Evolutionary conservation across 371 early-diverging fungal genomes (phyloP).

Genomic region (Entomophthora muscae): DNA sequence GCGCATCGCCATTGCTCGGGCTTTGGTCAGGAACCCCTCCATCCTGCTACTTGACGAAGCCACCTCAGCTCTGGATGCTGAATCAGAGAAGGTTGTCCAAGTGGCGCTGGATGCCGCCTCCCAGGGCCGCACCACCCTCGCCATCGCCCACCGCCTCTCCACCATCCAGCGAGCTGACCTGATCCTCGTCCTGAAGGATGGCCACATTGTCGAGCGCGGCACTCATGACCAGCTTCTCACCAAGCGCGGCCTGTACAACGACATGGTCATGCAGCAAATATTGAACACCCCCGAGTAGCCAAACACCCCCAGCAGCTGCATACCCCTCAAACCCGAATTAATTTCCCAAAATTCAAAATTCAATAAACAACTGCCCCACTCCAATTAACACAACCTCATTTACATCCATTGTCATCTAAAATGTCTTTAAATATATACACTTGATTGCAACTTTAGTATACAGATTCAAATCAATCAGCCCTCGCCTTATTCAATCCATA

Average conservation of each 20-base stretch:
- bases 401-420: too few relatives aligned
- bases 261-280: constrained; percentile 21
- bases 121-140: constrained; percentile 43
- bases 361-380: too few relatives aligned
- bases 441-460: too few relatives aligned
- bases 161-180: constrained; percentile 56
- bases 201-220: constrained; percentile 63
- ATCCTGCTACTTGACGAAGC: constrained; percentile 92
- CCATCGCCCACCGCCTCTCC: constrained; percentile 53
- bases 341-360: too few relatives aligned
- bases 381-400: too few relatives aligned
- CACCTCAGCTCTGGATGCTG: constrained; percentile 81
- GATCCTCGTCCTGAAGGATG: constrained; percentile 55
- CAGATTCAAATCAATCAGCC: too few relatives aligned
- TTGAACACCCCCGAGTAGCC: constrained; percentile 10
- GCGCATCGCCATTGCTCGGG: constrained; percentile 49
- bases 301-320: too few relatives aligned
- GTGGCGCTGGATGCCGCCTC: constrained; percentile 61
- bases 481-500: too few relatives aligned
- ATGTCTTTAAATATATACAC: too few relatives aligned
- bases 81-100: constrained; percentile 80
- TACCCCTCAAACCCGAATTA: too few relatives aligned
- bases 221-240: constrained; percentile 54
- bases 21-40: constrained; percentile 58
- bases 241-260: constrained; percentile 19